These are phyloP conservation scores for thale cress (Arabidopsis thaliana) DNA, from an alignment of 345 rosid species.

Conservation along the genomic window DNA sequence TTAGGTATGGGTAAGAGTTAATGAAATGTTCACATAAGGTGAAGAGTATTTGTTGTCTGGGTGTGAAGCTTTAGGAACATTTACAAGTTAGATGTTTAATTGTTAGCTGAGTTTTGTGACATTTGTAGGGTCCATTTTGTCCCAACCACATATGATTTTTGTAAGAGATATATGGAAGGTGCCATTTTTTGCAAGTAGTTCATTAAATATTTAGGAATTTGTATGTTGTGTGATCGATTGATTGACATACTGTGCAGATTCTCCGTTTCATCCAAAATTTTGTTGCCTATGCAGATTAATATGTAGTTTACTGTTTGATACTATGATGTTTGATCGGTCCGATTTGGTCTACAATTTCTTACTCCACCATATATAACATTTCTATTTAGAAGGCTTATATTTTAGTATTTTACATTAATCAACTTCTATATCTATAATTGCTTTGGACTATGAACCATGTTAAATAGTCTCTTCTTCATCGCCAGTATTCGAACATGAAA, in stretches of 20 bases:
- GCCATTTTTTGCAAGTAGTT: constrained; percentile 23
- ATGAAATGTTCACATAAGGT: constrained; percentile 43
- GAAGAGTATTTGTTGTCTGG: constrained; percentile 39
- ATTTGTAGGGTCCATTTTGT: constrained; percentile 39
- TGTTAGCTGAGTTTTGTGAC: constrained; percentile 35
- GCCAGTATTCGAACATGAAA: too few relatives aligned
- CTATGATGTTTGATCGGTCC: not conserved
- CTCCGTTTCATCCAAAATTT: constrained; percentile 8
- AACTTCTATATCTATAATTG: too few relatives aligned
- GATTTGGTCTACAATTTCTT: not conserved
- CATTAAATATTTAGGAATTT: constrained; percentile 10
- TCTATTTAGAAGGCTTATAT: too few relatives aligned
- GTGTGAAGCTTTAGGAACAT: constrained; percentile 40
- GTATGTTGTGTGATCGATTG: constrained; percentile 18
- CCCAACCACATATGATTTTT: constrained; percentile 39
- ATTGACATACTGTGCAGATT: not conserved
- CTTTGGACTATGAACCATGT: not conserved
- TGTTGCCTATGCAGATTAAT: constrained; percentile 1
- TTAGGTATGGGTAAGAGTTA: constrained; percentile 43
- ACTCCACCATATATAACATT: not conserved
- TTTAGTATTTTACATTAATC: too few relatives aligned
- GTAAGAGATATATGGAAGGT: constrained; percentile 15
- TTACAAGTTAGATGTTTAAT: constrained; percentile 47
- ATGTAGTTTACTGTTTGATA: not conserved
- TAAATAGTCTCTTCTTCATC: not conserved